Conservation (phyloP, 371 early-diverging fungal species). For the Fennellomyces sp. region DNA sequence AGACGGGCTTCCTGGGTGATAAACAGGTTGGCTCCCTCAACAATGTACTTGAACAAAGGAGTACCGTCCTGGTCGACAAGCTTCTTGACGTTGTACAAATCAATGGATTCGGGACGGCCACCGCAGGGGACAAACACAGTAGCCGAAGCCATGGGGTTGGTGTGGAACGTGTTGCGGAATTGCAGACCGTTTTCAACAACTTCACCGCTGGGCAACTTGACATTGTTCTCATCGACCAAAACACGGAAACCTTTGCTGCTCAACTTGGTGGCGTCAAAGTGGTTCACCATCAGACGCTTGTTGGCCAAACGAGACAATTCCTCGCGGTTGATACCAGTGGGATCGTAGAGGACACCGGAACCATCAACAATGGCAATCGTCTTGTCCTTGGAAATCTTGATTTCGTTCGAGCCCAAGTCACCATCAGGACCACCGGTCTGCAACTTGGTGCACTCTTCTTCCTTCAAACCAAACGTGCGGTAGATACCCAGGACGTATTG, state of each 20-base stretch:
- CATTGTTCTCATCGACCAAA: slow-evolving; percentile 88
- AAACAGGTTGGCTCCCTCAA: slow-evolving; percentile 98
- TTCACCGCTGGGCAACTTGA: slow-evolving; percentile 86
- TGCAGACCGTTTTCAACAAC: slow-evolving; percentile 87
- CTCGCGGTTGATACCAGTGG: slow-evolving; percentile 85
- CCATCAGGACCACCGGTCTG: slow-evolving; percentile 99
- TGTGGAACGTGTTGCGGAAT: slow-evolving; percentile 97
- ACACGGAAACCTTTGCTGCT: slow-evolving; percentile 89
- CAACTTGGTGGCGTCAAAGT: slow-evolving; percentile 87
- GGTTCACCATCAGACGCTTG: slow-evolving; percentile 82
- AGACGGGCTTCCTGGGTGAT: slow-evolving; percentile 98
- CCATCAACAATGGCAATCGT: slow-evolving; percentile 96
- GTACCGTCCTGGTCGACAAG: slow-evolving; percentile 79
- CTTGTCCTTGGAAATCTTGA: slow-evolving; percentile 96
- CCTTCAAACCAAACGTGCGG: slow-evolving; percentile 83
- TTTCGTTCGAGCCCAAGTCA: slow-evolving; percentile 97
- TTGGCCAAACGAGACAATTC: slow-evolving; percentile 86
- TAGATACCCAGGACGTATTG: slow-evolving; percentile 97
- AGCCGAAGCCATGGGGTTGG: slow-evolving; percentile 80
- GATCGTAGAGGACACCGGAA: slow-evolving; percentile 93
- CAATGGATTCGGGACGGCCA: slow-evolving; percentile 97
- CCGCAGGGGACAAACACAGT: slow-evolving; percentile 98
- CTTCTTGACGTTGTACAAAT: slow-evolving; percentile 84
- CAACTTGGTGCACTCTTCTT: slow-evolving; percentile 81
- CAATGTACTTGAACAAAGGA: slow-evolving; percentile 97